These are phyloP conservation scores for Brassica nigra DNA, from an alignment of 345 rosid species.

Conservation along the genomic window DNA sequence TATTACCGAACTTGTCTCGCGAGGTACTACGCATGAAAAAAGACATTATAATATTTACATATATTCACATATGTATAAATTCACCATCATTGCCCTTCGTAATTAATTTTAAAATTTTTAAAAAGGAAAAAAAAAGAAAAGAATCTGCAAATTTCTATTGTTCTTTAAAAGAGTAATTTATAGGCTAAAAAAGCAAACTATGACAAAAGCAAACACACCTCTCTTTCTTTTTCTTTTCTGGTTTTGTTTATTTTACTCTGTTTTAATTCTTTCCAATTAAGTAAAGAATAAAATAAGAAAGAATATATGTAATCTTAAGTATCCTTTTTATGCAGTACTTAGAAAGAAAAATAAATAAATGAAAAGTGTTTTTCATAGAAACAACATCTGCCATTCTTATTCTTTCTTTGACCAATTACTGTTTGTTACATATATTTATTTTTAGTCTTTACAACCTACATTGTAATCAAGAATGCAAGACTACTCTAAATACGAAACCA, in stretches of 20 bases:
- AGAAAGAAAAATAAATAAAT: slow-evolving; percentile 3
- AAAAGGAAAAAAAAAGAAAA: background rate
- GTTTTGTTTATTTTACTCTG: slow-evolving; percentile 37
- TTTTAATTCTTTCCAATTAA: slow-evolving; percentile 36
- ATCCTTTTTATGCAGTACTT: slow-evolving; percentile 27
- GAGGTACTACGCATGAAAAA: slow-evolving; percentile 64
- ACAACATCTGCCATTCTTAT: slow-evolving; percentile 12
- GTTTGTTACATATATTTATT: background rate
- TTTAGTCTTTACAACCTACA: background rate
- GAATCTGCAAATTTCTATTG: slow-evolving; percentile 27
- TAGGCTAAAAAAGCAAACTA: slow-evolving; percentile 15
- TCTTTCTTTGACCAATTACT: slow-evolving; percentile 13
- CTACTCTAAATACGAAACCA: background rate
- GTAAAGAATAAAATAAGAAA: slow-evolving; percentile 25
- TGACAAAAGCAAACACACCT: slow-evolving; percentile 32
- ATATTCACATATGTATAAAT: background rate
- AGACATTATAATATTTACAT: slow-evolving; percentile 30
- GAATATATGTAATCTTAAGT: slow-evolving; percentile 21
- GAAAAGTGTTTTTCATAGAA: slow-evolving; percentile 26
- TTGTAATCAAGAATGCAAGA: slow-evolving; percentile 13
- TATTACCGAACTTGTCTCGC: slow-evolving; percentile 40
- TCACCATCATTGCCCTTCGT: slow-evolving; percentile 30
- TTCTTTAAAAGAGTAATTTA: slow-evolving; percentile 13
- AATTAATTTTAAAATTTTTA: background rate
- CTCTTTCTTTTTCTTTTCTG: slow-evolving; percentile 35